Evolutionary conservation across 768 basidiomycete species (phyloP).

Genomic region (Dentipellis sp.): DNA sequence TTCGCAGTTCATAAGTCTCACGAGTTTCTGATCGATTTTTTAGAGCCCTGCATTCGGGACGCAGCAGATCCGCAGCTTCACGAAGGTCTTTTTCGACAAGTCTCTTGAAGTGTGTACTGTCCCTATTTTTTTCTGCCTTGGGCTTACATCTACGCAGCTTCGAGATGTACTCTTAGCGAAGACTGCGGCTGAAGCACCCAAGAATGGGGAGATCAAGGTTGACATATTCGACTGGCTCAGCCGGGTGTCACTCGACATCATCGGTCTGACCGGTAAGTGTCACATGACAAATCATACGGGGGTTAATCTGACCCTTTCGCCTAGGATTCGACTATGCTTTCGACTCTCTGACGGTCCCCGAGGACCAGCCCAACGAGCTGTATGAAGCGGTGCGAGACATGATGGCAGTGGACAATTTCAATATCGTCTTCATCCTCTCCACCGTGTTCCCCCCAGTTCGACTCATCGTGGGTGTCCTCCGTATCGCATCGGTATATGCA

Average conservation of each 20-base stretch:
- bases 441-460: neutral
- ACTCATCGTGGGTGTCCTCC: neutral
- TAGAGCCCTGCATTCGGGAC: slow-evolving; percentile 4
- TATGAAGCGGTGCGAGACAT: slow-evolving; percentile 1
- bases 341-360: neutral
- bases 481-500: neutral
- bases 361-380: neutral
- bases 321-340: slow-evolving; percentile 1
- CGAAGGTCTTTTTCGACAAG: neutral
- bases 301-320: neutral
- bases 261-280: slow-evolving; percentile 1
- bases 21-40: neutral
- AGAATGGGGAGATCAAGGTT: neutral
- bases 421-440: neutral
- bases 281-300: neutral
- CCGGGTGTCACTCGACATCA: slow-evolving; percentile 1
- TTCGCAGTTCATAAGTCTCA: neutral
- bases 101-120: neutral
- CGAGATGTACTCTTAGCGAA: neutral
- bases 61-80: neutral
- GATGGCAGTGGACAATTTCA: neutral
- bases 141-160: neutral
- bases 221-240: slow-evolving; percentile 3
- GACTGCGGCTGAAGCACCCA: neutral
- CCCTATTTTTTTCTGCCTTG: neutral